Base-by-base conservation (phyloP, 148 eudicot genomes). In the Rheum nobile region DNA sequence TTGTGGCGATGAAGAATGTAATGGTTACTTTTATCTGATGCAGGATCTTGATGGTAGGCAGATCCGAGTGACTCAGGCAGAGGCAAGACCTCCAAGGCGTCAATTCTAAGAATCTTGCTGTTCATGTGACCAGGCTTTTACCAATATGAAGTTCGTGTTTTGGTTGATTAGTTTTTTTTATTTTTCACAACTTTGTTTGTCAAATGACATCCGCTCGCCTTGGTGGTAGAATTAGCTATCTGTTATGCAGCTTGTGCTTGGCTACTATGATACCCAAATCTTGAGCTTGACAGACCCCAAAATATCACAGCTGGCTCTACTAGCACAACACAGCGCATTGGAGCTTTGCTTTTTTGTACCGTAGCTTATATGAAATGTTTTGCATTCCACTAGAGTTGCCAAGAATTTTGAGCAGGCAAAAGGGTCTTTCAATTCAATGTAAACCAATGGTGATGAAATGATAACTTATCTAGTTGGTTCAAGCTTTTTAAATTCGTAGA, bases 21-120 rank as follows among this genome's bases (percentile, higher is more conserved):
- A 28, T 19, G 41, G 31, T 52, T 44, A 13, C 19, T 52, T 22
- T 11, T 69, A 61, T 77, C 26, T 77, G 37, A 59, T 86, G 81
- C 85, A 94, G 98, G 98, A 94, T 76, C 79, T 94, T 3, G 76
- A 83, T 39, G 98, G 98, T 26, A 84, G 98, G 82, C 41, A 83
- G 70, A 94, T 94, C 65, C 89, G 98, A 71, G 97, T 94, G 29
- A 83, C 85, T 72, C 80, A 77, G 67, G 98, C 98, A 28, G 98
- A 89, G 84, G 81, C 89, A 61, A 91, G 88, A 72, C 86, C 65
- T 0, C 87, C 85, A 54, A 84, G 83, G 83, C 96, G 97, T 41
- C 83, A 78, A 37, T 86, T 88, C 84, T 91, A 74, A 37, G 19
- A 61, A 8, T 13, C 34, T 57, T 17, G 67, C 16, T 17, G 67